Base-by-base conservation (phyloP, 768 basidiomycete genomes). In the Tulasnella sp. region DNA sequence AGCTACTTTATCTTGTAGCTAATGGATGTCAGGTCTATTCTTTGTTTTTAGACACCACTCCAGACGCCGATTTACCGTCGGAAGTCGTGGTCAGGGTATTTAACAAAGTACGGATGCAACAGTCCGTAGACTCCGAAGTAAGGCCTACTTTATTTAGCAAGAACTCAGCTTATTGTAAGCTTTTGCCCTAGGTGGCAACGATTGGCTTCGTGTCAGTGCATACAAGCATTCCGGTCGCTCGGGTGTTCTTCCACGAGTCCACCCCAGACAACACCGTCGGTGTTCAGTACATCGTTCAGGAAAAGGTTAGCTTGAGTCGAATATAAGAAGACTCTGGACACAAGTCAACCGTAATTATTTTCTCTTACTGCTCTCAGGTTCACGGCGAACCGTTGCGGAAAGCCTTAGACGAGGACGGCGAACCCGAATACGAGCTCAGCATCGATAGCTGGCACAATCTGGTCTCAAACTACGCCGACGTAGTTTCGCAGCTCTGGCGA, bases 401-500 rank as follows among this genome's bases (percentile, higher is more conserved):
- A 39, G 67, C 67, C 26, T 19, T 69, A 8, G 67, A 69, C 44
- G 67, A 69, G 26, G 44, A 69, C 8, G 67, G 41, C 29, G 44
- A 69, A 29, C 67, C 67, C 3, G 67, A 69, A 19, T 69, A 69
- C 44, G 67, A 42, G 29, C 67, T 69, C 29, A 9, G 32, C n/a
- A 29, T 69, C 35, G 67, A 69, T 39, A 34, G 35, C 16, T 69
- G 67, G 67, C 19, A 69, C 41, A 41, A 69, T 22, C 67, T 69
- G 17, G 67, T 69, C 44, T 34, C 34, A 6, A 39, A 69, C 40
- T 69, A 69, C 32, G 67, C 67, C 39, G 67, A 41, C 39, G 41
- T 69, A 4, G 67, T 69, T 26, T 69, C 44, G 9, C 67, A 69
- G 22, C 67, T 69, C 17, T 69, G 34, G 35, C 67, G 40, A 4